phyloP scores from a whole-genome alignment of 1,284 basidiomycete genomes.

The Ganoderma leucocontextum region DNA sequence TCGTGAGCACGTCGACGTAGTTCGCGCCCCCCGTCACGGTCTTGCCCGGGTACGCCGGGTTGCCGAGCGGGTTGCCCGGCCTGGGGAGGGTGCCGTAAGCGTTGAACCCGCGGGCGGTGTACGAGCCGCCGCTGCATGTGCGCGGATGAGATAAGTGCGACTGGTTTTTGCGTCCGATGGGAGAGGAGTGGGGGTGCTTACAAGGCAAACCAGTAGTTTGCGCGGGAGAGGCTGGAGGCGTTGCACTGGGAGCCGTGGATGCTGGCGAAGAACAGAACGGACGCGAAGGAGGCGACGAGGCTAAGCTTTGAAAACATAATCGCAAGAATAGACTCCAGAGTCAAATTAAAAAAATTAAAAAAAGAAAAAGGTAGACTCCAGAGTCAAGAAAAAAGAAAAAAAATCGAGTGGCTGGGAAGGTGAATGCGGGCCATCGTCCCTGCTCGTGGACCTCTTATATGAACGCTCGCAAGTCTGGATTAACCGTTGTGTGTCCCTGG shows the following conservation, averaged over 20 bases:
- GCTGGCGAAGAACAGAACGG: constrained; percentile 31
- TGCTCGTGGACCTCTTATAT: too few relatives aligned
- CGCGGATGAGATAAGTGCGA: too few relatives aligned
- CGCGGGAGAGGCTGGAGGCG: constrained; percentile 15
- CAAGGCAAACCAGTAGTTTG: constrained; percentile 62
- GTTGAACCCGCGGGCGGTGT: constrained; percentile 62
- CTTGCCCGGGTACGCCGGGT: constrained; percentile 65
- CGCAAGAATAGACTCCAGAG: too few relatives aligned
- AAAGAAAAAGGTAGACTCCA: too few relatives aligned
- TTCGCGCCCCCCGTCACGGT: constrained; percentile 61
- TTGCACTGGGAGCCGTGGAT: constrained; percentile 30
- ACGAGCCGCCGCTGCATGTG: constrained; percentile 61
- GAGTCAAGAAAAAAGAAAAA: too few relatives aligned
- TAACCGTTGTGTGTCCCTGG: background rate
- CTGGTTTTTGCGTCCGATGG: background rate
- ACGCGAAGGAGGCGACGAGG: constrained; percentile 22
- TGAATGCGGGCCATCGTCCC: too few relatives aligned
- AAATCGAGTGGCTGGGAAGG: too few relatives aligned
- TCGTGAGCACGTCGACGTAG: constrained; percentile 62
- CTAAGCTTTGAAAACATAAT: constrained; percentile 29
- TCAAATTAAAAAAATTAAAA: too few relatives aligned
- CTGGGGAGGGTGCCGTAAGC: constrained; percentile 50
- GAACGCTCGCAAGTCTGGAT: background rate
- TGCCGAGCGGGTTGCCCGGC: constrained; percentile 61
- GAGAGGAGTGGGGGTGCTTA: constrained; percentile 34